Base-by-base conservation (phyloP, 345 rosid species). In the Luvunga scandens region DNA sequence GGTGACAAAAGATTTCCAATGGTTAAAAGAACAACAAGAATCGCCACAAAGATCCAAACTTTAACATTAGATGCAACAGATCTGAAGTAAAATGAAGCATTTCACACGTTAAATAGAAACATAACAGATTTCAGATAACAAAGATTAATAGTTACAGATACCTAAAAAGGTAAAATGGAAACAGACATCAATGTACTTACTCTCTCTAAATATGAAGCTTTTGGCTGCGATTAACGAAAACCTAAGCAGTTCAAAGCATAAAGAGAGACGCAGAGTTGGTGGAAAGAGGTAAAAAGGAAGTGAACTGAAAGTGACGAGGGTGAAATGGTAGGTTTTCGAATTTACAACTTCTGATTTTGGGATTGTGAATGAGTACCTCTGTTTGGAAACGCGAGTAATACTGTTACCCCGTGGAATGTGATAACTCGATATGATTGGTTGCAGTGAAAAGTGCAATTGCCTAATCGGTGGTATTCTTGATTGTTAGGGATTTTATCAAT, bases 41-140 rank as follows among this genome's bases (percentile, higher is more conserved):
- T 13, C 70, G 18, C 34, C 10, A 28, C 19, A 30, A 39, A 38
- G 16, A 55, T 19, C 22, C 28, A 22, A 31, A 7, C 9, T 67
- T 42, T 9, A 22, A 5, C 14, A 27, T 9, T 18, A 45, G 2
- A 69, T 7, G 7, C 28, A 21, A 56, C 73, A 71, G 77, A 76
- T 80, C 83, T 71, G 42, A 73, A 65, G 36, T 28, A 28, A 56
- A 73, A 73, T 5, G 14, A 39, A 66, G 42, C n/a, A 22, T 56
- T 22, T 18, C 55, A 55, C 56, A 55, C 13, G 39, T 48, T 21
- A 0, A 39, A 21, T 1, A 53, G 22, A 53, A 45, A 42, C 19
- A 9, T 27, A 45, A 22, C 13, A 72, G 27, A 72, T 57, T 45
- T 57, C 76, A 28, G 19, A 24, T 36, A 57, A 57, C 45, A 34